Conservation (phyloP, 345 rosid genomes). For the Eucalyptus pauciflora region DNA sequence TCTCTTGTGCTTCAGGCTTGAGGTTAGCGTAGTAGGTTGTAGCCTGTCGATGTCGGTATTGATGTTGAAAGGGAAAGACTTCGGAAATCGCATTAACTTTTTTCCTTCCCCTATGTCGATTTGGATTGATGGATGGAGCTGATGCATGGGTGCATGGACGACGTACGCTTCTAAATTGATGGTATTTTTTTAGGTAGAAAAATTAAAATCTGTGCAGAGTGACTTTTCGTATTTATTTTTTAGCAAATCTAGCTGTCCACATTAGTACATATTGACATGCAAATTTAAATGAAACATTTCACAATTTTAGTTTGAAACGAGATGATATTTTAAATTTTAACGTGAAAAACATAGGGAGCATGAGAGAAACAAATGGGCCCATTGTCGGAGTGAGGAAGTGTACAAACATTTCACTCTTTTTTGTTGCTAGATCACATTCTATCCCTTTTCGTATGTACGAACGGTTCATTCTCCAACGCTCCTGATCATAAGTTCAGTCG, state of each 20-base stretch:
- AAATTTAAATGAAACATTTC: too few species aligned
- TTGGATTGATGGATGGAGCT: background rate
- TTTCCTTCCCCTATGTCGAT: background rate
- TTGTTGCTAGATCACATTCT: background rate
- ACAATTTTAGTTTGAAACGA: too few species aligned
- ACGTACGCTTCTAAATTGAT: background rate
- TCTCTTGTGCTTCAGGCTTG: fast-evolving
- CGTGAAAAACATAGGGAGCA: background rate
- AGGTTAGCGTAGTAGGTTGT: too few species aligned
- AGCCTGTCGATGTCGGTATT: fast-evolving
- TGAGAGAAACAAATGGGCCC: background rate
- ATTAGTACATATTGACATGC: background rate
- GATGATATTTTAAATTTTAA: background rate
- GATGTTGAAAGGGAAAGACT: background rate
- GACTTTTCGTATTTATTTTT: background rate
- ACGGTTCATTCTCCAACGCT: background rate
- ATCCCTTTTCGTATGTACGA: background rate
- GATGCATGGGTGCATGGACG: background rate
- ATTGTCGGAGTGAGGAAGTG: fast-evolving
- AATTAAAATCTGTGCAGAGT: fast-evolving
- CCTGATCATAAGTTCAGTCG: background rate
- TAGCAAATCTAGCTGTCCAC: background rate
- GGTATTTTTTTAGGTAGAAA: background rate
- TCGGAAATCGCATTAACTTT: background rate
- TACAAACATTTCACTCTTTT: background rate